Evolutionary conservation across 2,329 filamentous ascomycete genomes (phyloP), one percentile per base, ranked within the genome.

Genomic region (Aspergillus neoniger): DNA sequence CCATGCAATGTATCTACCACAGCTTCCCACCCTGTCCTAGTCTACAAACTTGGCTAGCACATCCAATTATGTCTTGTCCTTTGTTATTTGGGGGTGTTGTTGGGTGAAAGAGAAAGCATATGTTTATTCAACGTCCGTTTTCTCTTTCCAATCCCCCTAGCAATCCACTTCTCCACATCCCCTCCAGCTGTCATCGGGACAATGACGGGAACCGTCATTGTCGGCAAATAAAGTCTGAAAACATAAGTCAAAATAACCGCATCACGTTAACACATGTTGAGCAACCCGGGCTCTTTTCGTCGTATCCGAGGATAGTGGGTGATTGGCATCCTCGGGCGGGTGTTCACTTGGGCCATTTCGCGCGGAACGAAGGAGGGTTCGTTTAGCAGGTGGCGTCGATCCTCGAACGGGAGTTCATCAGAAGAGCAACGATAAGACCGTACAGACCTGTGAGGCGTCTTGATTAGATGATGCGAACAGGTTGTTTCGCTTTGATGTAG

Each of bases 371-470:
- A 59, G 52, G 56, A 14, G 19, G 57, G 58, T 60, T 60, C 57
- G 60, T 69, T 71, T 86, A 87, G 80, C 90, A 92, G 63, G 69
- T 76, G 70, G 83, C 84, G 72, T 88, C 85, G 70, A 87, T 80
- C 62, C 41, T 73, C 32, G 90, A 91, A 84, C 95, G 96, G 62
- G 95, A 96, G 91, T 98, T 99, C 96, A 99, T 99, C 77, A 99
- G 88, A 76, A 99, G 90, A 67, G 95, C 95, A 70, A 99, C 95
- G 79, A 99, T 99, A 74, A 99, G 86, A 79, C 95, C 95, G 83
- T 99, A 99, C 61, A 99, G 91, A 95, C 94, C 91, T 95, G 64
- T 10, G 25, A 2, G 48, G 10, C 21, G 53, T 23, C 9, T 7
- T 59, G 36, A 51, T 23, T 14, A 55, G 32, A 55, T 7, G 39